Conservation (phyloP, 257 asterid species). For the Gynochthodes officinalis region DNA sequence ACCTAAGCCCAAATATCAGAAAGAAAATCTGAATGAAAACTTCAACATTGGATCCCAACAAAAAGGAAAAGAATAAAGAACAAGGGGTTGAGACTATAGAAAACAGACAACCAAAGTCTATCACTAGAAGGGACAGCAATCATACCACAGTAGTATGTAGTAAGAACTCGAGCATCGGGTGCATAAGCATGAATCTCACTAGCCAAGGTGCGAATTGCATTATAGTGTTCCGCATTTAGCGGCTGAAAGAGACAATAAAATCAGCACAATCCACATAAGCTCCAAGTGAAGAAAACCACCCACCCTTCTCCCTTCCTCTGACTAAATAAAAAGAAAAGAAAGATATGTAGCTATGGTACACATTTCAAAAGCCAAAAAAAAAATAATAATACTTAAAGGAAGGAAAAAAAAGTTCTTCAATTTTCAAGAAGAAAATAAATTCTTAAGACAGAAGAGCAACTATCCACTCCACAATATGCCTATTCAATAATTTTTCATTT, state of each 20-base stretch:
- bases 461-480: neutral
- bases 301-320: neutral
- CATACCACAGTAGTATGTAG: constrained; percentile 90
- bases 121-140: constrained; percentile 12
- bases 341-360: neutral
- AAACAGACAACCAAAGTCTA: neutral
- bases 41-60: neutral
- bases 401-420: neutral
- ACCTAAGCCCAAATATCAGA: neutral
- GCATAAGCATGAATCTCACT: constrained; percentile 95
- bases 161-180: constrained; percentile 96
- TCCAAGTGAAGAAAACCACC: neutral
- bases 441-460: neutral
- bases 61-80: neutral
- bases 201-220: constrained; percentile 80
- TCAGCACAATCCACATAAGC: constrained; percentile 4
- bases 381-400: neutral
- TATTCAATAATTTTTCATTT: neutral
- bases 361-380: neutral
- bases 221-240: constrained; percentile 74
- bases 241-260: constrained; percentile 56
- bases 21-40: neutral
- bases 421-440: neutral
- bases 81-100: neutral
- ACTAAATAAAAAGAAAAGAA: neutral